These are phyloP conservation scores for Tulasnella sp. DNA, from an alignment of 768 basidiomycete genomes.

Conservation along the genomic window DNA sequence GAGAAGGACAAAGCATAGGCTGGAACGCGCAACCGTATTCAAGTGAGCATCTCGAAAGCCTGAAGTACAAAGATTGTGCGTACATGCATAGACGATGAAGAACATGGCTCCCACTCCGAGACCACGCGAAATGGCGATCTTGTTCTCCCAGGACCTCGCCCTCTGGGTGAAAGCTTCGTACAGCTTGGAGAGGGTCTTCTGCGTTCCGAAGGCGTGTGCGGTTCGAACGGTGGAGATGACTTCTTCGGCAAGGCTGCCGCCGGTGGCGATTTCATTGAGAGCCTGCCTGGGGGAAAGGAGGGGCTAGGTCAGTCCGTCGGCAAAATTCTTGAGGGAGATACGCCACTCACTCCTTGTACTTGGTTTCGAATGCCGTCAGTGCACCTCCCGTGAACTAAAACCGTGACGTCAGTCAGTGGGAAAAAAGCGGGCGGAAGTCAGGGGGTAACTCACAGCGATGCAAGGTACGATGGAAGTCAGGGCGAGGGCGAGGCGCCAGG, in stretches of 20 bases:
- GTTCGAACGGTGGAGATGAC: slow-evolving; percentile 91
- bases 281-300: slow-evolving; percentile 53
- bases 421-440: neutral
- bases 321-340: neutral
- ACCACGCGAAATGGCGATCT: slow-evolving; percentile 64
- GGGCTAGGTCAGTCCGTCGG: neutral
- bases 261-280: slow-evolving; percentile 73
- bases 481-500: slow-evolving; percentile 84
- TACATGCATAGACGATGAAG: slow-evolving; percentile 70
- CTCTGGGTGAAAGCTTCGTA: slow-evolving; percentile 66
- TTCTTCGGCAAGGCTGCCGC: slow-evolving; percentile 87
- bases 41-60: neutral
- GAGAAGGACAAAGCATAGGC: slow-evolving; percentile 81
- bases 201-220: slow-evolving; percentile 88
- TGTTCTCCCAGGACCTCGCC: slow-evolving; percentile 58
- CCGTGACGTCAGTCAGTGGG: neutral
- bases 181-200: slow-evolving; percentile 60
- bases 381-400: slow-evolving; percentile 60
- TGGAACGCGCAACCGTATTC: neutral
- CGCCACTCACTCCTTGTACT: slow-evolving; percentile 65
- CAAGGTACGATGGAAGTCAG: slow-evolving; percentile 81
- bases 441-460: slow-evolving; percentile 51
- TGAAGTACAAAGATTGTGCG: neutral
- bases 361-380: slow-evolving; percentile 69
- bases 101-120: slow-evolving; percentile 57